Percentiles rank a stretch among this genome's conserved stretches.
These are phyloP conservation scores for Lippia alba DNA, from an alignment of 305 asterid species.

Conservation along the genomic window DNA sequence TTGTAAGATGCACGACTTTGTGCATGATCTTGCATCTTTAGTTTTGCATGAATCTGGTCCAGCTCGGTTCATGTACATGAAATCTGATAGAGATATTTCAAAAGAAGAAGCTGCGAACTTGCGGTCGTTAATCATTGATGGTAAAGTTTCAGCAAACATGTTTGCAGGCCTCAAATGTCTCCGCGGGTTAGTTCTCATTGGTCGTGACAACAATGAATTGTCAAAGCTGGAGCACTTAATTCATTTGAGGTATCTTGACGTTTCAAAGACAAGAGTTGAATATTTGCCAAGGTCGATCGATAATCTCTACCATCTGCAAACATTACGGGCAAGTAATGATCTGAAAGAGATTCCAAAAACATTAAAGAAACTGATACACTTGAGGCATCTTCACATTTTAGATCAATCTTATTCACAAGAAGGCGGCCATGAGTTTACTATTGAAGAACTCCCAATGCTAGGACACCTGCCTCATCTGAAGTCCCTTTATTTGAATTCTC, in stretches of 20 bases:
- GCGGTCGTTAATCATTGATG: conserved; percentile 22
- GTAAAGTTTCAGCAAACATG: background rate
- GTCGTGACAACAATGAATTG: background rate
- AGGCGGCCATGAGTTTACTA: no score
- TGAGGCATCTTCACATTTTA: no score
- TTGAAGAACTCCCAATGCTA: conserved; percentile 38
- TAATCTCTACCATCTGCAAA: no score
- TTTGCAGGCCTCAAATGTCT: conserved; percentile 21
- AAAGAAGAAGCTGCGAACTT: conserved; percentile 6
- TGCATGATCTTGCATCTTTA: conserved; percentile 41
- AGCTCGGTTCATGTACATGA: conserved; percentile 1
- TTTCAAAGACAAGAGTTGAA: background rate
- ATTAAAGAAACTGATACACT: no score
- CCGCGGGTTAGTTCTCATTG: conserved; percentile 1
- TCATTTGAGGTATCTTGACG: conserved; percentile 30
- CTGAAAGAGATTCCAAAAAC: background rate
- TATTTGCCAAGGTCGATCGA: conserved; percentile 5
- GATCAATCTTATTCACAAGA: no score
- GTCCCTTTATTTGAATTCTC: conserved; percentile 6
- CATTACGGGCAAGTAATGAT: background rate
- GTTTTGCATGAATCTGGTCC: background rate
- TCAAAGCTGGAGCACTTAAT: conserved; percentile 26
- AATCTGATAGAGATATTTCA: background rate
- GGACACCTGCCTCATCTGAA: conserved; percentile 47
- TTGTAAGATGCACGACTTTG: conserved; percentile 48